Conservation (phyloP, 1,284 basidiomycete species). For the Boletus semigastroideus region DNA sequence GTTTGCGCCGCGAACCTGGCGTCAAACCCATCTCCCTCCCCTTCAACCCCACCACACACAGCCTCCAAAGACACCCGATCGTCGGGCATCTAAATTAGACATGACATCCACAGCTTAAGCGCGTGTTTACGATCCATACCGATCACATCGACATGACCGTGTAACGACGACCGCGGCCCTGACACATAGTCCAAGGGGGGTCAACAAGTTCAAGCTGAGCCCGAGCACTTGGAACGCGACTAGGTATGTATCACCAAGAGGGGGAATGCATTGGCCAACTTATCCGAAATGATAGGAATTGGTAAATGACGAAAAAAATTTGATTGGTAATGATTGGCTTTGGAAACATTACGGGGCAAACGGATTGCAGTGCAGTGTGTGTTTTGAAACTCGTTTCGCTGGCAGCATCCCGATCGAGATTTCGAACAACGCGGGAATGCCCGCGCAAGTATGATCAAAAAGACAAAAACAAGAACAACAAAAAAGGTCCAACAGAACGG, state of each 20-base stretch:
- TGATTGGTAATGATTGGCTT: slow-evolving; percentile 9
- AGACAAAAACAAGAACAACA: no score
- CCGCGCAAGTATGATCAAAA: not conserved
- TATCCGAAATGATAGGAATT: not conserved
- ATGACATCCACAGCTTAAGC: not conserved
- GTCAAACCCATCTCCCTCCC: no score
- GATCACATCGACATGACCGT: not conserved
- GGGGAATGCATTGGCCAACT: not conserved
- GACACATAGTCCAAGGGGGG: not conserved
- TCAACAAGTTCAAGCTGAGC: not conserved
- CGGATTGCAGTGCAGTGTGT: not conserved
- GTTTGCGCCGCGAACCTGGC: not conserved
- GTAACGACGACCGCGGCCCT: not conserved
- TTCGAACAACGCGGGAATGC: not conserved
- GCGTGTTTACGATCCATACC: not conserved
- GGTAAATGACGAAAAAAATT: not conserved
- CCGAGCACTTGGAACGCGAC: no score
- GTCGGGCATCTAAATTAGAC: not conserved
- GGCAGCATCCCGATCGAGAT: slow-evolving; percentile 2
- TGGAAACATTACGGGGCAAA: not conserved
- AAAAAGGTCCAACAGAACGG: not conserved
- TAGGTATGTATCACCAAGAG: no score
- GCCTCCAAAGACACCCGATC: not conserved
- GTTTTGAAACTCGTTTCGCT: slow-evolving; percentile 19
- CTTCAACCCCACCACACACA: no score